phyloP scores from a whole-genome alignment of 257 asterid genomes.

The Fraxinus americana region DNA sequence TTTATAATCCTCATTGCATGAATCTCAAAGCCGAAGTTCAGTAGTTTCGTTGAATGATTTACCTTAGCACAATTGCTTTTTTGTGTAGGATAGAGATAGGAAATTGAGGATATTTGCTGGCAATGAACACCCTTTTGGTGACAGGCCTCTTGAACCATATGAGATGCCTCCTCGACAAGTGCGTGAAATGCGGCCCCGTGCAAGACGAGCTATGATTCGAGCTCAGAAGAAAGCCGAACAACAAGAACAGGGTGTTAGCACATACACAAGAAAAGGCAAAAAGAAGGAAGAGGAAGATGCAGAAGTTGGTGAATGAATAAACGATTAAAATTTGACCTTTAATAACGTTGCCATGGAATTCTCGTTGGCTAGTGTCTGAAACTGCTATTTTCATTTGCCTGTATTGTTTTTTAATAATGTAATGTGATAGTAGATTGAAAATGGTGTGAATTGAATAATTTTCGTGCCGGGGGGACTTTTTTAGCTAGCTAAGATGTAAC shows the following conservation, averaged over 20 bases:
- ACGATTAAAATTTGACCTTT: not conserved
- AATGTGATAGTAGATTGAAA: not conserved
- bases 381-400: not conserved
- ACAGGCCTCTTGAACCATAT: constrained; percentile 66
- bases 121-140: constrained; percentile 84
- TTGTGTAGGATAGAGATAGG: constrained; percentile 77
- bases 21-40: not conserved
- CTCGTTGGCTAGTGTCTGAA: not conserved
- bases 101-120: constrained; percentile 89
- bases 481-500: not conserved
- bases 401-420: not conserved
- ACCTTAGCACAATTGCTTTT: not conserved
- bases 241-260: constrained; percentile 47
- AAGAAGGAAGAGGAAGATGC: constrained; percentile 47
- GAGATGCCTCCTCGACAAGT: constrained; percentile 88
- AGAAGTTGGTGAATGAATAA: constrained; percentile 35
- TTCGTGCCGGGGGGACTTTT: not conserved
- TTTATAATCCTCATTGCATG: not conserved
- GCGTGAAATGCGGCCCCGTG: constrained; percentile 92
- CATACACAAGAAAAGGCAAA: constrained; percentile 60
- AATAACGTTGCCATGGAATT: not conserved
- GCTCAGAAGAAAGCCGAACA: constrained; percentile 92
- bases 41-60: constrained; percentile 1
- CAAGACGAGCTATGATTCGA: constrained; percentile 82
- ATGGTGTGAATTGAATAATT: not conserved